Evolutionary conservation across 1,139 yeast genomes (phyloP).

Genomic region (Saccharomyces hybrid): DNA sequence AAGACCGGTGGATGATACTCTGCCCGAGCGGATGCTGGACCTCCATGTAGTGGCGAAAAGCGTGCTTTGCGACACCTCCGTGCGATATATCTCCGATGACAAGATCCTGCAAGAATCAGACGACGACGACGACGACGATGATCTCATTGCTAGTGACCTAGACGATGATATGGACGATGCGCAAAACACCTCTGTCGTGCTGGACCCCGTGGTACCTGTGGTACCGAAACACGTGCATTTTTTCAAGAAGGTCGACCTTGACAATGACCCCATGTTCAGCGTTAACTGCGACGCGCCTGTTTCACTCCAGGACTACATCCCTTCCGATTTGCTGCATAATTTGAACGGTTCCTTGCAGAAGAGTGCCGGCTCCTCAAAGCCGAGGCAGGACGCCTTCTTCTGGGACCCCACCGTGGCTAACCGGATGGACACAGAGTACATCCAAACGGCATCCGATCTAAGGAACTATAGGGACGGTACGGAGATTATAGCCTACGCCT

Average conservation of each 20-base stretch:
- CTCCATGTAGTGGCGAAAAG: slow-evolving; percentile 3
- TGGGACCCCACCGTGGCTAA: slow-evolving; percentile 11
- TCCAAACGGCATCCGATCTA: slow-evolving; percentile 23
- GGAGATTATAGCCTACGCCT: slow-evolving; percentile 17
- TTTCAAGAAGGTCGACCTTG: slow-evolving; percentile 6
- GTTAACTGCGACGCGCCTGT: background rate
- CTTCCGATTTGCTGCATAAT: background rate
- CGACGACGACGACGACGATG: background rate
- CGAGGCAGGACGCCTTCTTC: background rate
- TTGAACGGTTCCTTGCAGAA: background rate
- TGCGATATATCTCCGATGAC: background rate
- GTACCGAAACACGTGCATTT: slow-evolving; percentile 5
- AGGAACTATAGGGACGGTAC: slow-evolving; percentile 19
- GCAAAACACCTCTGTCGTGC: background rate
- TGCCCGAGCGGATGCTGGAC: slow-evolving; percentile 11
- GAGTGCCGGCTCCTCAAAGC: background rate
- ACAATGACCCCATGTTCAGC: slow-evolving; percentile 3
- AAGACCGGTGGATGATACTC: slow-evolving; percentile 25
- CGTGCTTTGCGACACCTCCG: background rate
- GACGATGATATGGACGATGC: slow-evolving; percentile 3
- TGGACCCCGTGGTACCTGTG: slow-evolving; percentile 3
- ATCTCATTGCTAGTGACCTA: slow-evolving; percentile 2
- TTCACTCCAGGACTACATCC: slow-evolving; percentile 9
- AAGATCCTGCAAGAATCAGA: background rate
- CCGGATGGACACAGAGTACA: slow-evolving; percentile 12